phyloP scores from a whole-genome alignment of 2,329 filamentous ascomycete genomes.

The Orbilia quercus region DNA sequence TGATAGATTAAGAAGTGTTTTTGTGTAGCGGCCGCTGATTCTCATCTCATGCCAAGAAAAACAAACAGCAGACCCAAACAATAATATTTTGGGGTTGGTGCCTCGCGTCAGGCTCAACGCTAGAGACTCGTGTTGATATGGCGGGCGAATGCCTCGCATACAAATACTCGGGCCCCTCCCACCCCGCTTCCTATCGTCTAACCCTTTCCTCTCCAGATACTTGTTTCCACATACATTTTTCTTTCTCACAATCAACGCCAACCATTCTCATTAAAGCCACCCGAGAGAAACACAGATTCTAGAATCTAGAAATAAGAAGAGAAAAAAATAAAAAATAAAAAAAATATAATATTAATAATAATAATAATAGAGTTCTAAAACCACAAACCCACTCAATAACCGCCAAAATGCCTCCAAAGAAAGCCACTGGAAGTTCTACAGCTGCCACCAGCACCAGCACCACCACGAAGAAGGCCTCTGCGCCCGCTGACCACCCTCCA shows the following conservation, averaged over 20 bases:
- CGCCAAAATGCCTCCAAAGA: slow-evolving; percentile 54
- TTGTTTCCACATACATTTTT: neutral
- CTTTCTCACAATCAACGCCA: slow-evolving; percentile 5
- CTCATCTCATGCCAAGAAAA: neutral
- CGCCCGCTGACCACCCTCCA: slow-evolving; percentile 43
- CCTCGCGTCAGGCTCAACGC: slow-evolving; percentile 11
- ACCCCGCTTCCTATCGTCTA: slow-evolving; percentile 48
- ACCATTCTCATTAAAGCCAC: too few relatives aligned
- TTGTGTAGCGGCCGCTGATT: too few relatives aligned
- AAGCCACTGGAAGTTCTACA: slow-evolving; percentile 30
- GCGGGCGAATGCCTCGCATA: slow-evolving; percentile 32
- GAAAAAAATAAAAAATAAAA: slow-evolving; percentile 8
- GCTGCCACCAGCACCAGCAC: slow-evolving; percentile 12
- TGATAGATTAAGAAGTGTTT: too few relatives aligned
- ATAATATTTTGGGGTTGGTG: slow-evolving; percentile 3
- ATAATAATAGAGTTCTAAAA: too few relatives aligned
- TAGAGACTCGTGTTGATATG: slow-evolving; percentile 43
- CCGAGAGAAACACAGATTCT: too few relatives aligned
- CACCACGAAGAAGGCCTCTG: slow-evolving; percentile 44
- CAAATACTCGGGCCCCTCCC: slow-evolving; percentile 56
- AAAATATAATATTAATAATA: too few relatives aligned
- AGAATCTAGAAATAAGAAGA: too few relatives aligned
- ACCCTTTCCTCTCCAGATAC: slow-evolving; percentile 7
- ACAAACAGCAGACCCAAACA: slow-evolving; percentile 17
- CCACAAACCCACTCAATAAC: neutral